Conservation (phyloP, 345 rosid species). For the Eucalyptus victrix region DNA sequence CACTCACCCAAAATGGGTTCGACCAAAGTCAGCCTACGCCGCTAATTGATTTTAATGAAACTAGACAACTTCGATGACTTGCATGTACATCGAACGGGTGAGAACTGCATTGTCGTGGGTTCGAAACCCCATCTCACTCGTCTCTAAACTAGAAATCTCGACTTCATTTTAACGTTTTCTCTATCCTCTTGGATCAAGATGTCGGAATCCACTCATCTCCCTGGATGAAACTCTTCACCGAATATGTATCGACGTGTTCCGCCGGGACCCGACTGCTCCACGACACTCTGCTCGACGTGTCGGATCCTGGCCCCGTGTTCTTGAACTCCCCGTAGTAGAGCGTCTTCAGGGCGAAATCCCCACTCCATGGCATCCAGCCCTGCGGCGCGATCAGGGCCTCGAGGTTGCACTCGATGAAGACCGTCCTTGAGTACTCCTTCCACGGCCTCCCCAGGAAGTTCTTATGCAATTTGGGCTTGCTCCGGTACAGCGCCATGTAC, state of each 20-base stretch:
- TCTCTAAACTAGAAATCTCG: neutral
- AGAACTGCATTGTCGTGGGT: neutral
- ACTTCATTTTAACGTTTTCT: neutral
- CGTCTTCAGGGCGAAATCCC: conserved; percentile 22
- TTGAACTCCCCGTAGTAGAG: conserved; percentile 36
- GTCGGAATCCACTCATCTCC: conserved; percentile 31
- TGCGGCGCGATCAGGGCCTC: conserved; percentile 13
- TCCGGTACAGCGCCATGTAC: conserved; percentile 14
- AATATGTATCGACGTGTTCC: conserved; percentile 10
- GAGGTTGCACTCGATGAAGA: conserved; percentile 9
- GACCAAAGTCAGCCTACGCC: neutral
- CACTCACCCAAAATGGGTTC: neutral
- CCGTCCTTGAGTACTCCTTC: conserved; percentile 36
- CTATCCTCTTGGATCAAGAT: neutral
- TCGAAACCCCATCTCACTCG: neutral
- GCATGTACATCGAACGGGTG: neutral
- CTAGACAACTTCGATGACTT: neutral
- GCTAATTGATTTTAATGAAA: neutral
- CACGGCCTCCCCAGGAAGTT: conserved; percentile 40
- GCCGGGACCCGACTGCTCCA: conserved; percentile 29
- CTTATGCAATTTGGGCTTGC: conserved; percentile 15
- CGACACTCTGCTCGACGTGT: neutral
- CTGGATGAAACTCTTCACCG: conserved; percentile 26
- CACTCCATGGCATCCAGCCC: conserved; percentile 35
- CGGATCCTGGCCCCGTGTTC: conserved; percentile 22